Base-by-base conservation (phyloP, 2,329 filamentous ascomycete genomes). In the Cordyceps farinosa region DNA sequence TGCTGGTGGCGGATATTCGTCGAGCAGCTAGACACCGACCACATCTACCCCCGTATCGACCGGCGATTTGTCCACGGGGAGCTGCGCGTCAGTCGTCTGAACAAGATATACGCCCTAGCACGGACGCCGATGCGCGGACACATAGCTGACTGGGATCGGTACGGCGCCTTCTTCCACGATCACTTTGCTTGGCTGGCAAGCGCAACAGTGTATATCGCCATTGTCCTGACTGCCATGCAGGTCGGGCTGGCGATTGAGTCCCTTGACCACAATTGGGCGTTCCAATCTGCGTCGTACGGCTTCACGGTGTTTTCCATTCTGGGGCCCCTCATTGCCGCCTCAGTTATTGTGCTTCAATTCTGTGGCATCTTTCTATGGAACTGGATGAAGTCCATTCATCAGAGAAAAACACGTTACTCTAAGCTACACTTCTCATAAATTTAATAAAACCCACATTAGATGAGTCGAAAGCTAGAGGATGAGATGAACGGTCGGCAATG, bases 211-310 rank as follows among this genome's bases (percentile, higher is more conserved):
- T n/a, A n/a, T n/a, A n/a, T n/a, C 74, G 9, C 67, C 44, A 66
- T 84, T 17, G 71, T 82, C 22, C 71, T 84, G 36, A 77, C 77
- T 3, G 80, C 80, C 0, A 80, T 84, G 77, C 80, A 84, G 69
- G 78, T 82, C 13, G 79, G 78, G 0, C 69, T 82, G 10, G 72
- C 74, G 2, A 79, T 75, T 0, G 65, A 74, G 2, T 51, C 52
- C 30, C 72, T 81, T 1, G 52, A 52, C 0, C 65, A 70, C 0
- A 78, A 74, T 65, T 17, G 64, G 0, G 62, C 67, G 0, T 85
- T 84, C 67, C 75, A 80, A 66, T 58, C 63, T 9, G 79, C 75
- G 1, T 77, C 76, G 1, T 80, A 80, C 64, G 79, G 79, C 2
- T 83, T 84, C 62, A 77, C 78, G 3, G 69, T 82, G 5, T 82